phyloP scores from a whole-genome alignment of 2,329 filamentous ascomycete species.

The Colletotrichum tamarilloi region DNA sequence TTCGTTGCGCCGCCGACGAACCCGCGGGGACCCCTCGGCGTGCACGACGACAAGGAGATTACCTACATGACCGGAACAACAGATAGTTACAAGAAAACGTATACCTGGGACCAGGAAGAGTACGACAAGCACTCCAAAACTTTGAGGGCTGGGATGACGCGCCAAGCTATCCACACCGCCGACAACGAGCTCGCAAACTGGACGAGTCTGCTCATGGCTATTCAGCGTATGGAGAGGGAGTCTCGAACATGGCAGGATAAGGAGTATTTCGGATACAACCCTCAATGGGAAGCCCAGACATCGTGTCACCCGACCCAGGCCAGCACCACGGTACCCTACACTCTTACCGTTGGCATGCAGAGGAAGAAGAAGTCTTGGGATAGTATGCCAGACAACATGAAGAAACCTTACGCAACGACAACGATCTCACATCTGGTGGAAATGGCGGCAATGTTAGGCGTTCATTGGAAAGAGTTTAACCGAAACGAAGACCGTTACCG shows the following conservation, averaged over 20 bases:
- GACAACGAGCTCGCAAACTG: slow-evolving; percentile 30
- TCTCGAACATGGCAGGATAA: slow-evolving; percentile 30
- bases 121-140: slow-evolving; percentile 9
- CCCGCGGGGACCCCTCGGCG: slow-evolving; percentile 1
- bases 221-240: slow-evolving; percentile 32
- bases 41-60: slow-evolving; percentile 17
- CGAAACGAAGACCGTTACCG: slow-evolving; percentile 48
- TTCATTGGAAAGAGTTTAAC: slow-evolving; percentile 56
- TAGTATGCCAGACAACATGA: slow-evolving; percentile 30
- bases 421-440: slow-evolving; percentile 50
- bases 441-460: slow-evolving; percentile 49
- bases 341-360: slow-evolving; percentile 27
- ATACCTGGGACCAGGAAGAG: slow-evolving; percentile 20
- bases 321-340: neutral
- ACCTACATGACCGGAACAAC: slow-evolving; percentile 31
- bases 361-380: slow-evolving; percentile 34
- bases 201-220: slow-evolving; percentile 28
- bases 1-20: slow-evolving; percentile 30
- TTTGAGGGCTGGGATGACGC: slow-evolving; percentile 14
- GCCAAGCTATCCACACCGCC: slow-evolving; percentile 30
- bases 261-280: slow-evolving; percentile 19
- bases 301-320: neutral
- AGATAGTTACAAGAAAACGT: slow-evolving; percentile 21
- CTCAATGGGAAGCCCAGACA: slow-evolving; percentile 12
- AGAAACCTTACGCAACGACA: slow-evolving; percentile 48